Base-by-base conservation (phyloP, 2,329 filamentous ascomycete species). In the Colletotrichum tropicicola region DNA sequence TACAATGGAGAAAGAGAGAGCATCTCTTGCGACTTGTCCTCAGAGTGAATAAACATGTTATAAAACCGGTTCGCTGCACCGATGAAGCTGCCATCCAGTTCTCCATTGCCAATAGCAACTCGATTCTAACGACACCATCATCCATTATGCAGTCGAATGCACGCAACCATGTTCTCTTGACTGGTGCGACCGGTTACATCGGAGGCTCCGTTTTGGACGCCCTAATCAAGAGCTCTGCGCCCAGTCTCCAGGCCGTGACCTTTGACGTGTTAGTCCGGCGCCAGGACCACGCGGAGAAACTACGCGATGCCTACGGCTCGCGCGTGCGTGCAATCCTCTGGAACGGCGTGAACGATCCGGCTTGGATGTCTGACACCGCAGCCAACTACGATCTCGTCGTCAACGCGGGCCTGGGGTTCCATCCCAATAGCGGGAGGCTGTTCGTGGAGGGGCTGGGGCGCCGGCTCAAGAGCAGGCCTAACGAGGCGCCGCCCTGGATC, bases 161-260 rank as follows among this genome's bases (percentile, higher is more conserved):
- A 12, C 37, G 12, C 28, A 47, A 41, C 43, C 32, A 28, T 21
- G 65, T 68, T 25, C 67, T 68, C 45, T 48, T 68, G 25, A 67
- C 67, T 8, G 67, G 67, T 17, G 64, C 67, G 23, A 68, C 67
- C 6, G 67, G 67, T 23, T 68, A 65, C 30, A 54, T 67, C 3
- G 64, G 67, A 43, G 67, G 67, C 43, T 62, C 59, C 4, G 37
- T 67, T 32, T 48, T 68, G 19, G 52, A 67, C 48, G 32, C 37
- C 30, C 55, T 68, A 52, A 47, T 68, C 56, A 66, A 59, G 19
- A 44, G 37, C 28, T 19, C 53, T 15, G 60, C 61, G 9, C 35
- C 60, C 6, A 48, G 52, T 41, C 27, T 67, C 41, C 30, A 49
- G 13, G 39, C 17, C 15, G 19, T 69, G 12, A 59, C 51, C 28